phyloP scores from a whole-genome alignment of 1,284 basidiomycete genomes.

The Fomitopsis pinicola region DNA sequence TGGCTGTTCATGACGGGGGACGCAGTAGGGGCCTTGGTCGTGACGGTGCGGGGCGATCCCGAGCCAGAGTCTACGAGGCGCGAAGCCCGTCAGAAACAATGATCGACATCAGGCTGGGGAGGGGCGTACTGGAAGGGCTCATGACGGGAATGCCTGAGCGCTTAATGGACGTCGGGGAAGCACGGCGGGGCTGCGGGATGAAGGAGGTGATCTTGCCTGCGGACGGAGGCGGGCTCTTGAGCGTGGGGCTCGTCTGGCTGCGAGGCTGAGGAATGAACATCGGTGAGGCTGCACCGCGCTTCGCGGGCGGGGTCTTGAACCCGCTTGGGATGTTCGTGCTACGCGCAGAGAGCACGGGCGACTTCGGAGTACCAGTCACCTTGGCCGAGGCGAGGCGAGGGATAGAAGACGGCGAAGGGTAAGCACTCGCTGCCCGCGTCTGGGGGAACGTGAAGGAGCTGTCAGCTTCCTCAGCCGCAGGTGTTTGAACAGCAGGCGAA shows the following conservation, averaged over 20 bases:
- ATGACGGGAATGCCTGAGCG: slow-evolving; percentile 26
- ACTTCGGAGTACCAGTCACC: slow-evolving; percentile 23
- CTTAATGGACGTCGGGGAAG: slow-evolving; percentile 15
- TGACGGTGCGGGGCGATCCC: slow-evolving; percentile 12
- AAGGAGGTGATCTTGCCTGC: slow-evolving; percentile 37
- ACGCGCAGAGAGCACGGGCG: slow-evolving; percentile 17
- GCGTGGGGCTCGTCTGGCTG: slow-evolving; percentile 28
- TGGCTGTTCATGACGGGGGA: slow-evolving; percentile 17
- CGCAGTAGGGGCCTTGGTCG: slow-evolving; percentile 17
- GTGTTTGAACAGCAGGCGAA: slow-evolving; percentile 14
- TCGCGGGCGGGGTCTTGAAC: slow-evolving; percentile 42
- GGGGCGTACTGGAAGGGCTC: slow-evolving; percentile 24
- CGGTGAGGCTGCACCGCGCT: slow-evolving; percentile 39
- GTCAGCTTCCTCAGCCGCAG: slow-evolving; percentile 29
- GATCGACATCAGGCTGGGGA: slow-evolving; percentile 24
- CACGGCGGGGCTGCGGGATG: slow-evolving; percentile 45
- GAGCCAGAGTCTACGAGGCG: slow-evolving; percentile 1
- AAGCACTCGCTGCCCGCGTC: slow-evolving; percentile 12
- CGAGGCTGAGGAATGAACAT: slow-evolving; percentile 49
- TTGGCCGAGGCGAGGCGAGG: slow-evolving; percentile 40
- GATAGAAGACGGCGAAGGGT: slow-evolving; percentile 45
- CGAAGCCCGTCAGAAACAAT: slow-evolving; percentile 21
- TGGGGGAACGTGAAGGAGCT: slow-evolving; percentile 20
- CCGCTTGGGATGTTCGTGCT: slow-evolving; percentile 18
- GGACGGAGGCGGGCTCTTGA: slow-evolving; percentile 18